Percentiles rank a stretch among this genome's conserved stretches.
phyloP scores from a whole-genome alignment of 306 rosid genomes.

The Oemleria cerasiformis region DNA sequence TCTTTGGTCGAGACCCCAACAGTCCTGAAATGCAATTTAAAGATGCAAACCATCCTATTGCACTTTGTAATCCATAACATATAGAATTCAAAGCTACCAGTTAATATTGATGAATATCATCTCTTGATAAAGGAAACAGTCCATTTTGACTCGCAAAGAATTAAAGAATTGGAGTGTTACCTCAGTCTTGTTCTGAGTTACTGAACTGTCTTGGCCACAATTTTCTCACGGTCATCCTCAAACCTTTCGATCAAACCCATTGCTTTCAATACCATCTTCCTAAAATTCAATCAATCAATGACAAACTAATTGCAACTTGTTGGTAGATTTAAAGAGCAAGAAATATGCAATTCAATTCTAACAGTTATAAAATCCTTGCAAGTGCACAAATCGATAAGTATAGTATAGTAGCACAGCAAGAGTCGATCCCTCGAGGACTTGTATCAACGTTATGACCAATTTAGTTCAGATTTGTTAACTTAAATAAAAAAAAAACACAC shows the following conservation, averaged over 20 bases:
- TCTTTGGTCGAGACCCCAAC: slow-evolving; percentile 71
- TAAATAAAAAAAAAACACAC: too few species aligned
- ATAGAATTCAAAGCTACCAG: slow-evolving; percentile 1
- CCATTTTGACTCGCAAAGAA: background rate
- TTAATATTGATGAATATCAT: slow-evolving; percentile 5
- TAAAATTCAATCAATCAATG: slow-evolving; percentile 28
- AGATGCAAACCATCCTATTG: slow-evolving; percentile 26
- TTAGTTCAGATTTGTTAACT: too few species aligned
- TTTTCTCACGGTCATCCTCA: slow-evolving; percentile 52
- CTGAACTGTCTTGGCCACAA: slow-evolving; percentile 69
- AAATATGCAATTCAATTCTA: too few species aligned
- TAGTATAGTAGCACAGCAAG: too few species aligned
- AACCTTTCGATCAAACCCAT: slow-evolving; percentile 51
- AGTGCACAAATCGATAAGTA: too few species aligned
- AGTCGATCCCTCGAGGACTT: too few species aligned
- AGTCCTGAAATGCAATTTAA: slow-evolving; percentile 51
- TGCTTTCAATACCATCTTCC: slow-evolving; percentile 43
- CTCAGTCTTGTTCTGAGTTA: slow-evolving; percentile 68
- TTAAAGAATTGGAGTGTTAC: slow-evolving; percentile 29
- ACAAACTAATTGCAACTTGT: slow-evolving; percentile 19
- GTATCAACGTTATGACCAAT: too few species aligned
- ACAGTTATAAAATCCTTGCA: too few species aligned
- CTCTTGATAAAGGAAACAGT: background rate
- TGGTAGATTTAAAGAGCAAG: too few species aligned
- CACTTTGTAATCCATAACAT: background rate